Percentiles rank a stretch among this genome's conserved stretches.
These are phyloP conservation scores for Maudiozyma pseudohumilis DNA, from an alignment of 805 yeast genomes.

Conservation along the genomic window DNA sequence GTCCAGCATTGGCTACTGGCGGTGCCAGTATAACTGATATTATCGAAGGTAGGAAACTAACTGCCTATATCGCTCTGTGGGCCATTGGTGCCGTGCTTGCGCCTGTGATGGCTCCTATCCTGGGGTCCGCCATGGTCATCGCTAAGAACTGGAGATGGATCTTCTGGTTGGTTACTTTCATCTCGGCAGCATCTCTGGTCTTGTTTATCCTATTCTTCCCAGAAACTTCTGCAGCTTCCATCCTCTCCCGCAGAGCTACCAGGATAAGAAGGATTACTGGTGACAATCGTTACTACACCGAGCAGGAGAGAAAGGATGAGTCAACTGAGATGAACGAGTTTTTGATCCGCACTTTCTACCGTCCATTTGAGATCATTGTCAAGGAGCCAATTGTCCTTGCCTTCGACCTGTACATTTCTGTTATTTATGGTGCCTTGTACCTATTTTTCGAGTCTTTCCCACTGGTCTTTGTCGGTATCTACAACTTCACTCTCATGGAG, in stretches of 20 bases:
- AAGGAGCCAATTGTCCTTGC: constrained; percentile 47
- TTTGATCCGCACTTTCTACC: constrained; percentile 31
- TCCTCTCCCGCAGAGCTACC: constrained; percentile 36
- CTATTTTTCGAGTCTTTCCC: constrained; percentile 56
- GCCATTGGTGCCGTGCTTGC: constrained; percentile 44
- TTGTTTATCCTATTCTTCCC: constrained; percentile 35
- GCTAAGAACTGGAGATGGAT: constrained; percentile 44
- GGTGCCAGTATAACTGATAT: constrained; percentile 49
- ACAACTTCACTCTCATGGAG: constrained; percentile 39
- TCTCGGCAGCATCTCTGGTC: constrained; percentile 20
- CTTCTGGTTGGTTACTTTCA: constrained; percentile 41
- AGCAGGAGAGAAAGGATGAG: constrained; percentile 30
- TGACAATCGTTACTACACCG: constrained; percentile 33
- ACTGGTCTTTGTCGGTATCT: constrained; percentile 36
- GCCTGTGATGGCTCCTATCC: constrained; percentile 45
- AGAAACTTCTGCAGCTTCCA: constrained; percentile 38
- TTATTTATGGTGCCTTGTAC: constrained; percentile 43
- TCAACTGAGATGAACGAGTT: constrained; percentile 13
- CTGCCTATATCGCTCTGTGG: constrained; percentile 43
- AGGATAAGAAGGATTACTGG: constrained; percentile 42
- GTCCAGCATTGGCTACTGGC: constrained; percentile 50
- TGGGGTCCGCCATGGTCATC: constrained; percentile 25
- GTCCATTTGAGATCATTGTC: constrained; percentile 40
- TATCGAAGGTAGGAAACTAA: constrained; percentile 32
- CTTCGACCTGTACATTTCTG: constrained; percentile 40